Evolutionary conservation across 306 rosid species (phyloP), one percentile per base, ranked within the genome.

Genomic region (Lathyrus aphaca): DNA sequence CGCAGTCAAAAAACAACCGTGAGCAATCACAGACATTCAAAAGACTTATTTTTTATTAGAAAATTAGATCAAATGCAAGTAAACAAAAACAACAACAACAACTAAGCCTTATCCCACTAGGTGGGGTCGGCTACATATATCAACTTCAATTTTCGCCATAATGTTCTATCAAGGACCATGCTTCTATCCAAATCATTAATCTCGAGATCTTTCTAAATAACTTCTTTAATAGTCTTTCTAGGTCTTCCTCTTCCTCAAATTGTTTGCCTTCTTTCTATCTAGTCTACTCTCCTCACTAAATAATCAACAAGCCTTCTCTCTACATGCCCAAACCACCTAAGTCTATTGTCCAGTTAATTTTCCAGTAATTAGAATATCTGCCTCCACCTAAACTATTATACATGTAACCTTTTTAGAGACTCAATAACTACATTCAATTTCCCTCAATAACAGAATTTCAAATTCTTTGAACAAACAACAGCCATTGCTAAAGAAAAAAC

Each of bases 401-500:
- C 18, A 27, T 27, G 13, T 2, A 71, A 44, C 59, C 61, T 59
- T 39, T 12, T 13, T 3, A 16, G 68, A 18, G 16, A 37, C 44
- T 69, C 66, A 56, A 42, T 18, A 37, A 21, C 74, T 58, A 19
- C 5, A 73, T 10, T 27, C 5, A 9, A 18, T 48, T 27, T 19
- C 63, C 38, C 29, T 25, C 4, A n/a, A 50, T 9, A 66, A 81
- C 68, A 71, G 14, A 25, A 53, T 14, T 38, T 57, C 55, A 56
- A 56, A 23, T 13, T 46, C 14, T 17, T 57, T 18, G 23, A 71
- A 12, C 23, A 59, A 50, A 62, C 15, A 74, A 37, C 10, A 0
- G 48, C 42, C 60, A 67, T 73, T 68, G 10, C 13, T 63, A 35
- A 58, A 77, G 49, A 23, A 53, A 74, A 56, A 49, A 80, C 96